Evolutionary conservation across 208 protist species (phyloP).

Genomic region (Balamuthia mandrillaris): DNA sequence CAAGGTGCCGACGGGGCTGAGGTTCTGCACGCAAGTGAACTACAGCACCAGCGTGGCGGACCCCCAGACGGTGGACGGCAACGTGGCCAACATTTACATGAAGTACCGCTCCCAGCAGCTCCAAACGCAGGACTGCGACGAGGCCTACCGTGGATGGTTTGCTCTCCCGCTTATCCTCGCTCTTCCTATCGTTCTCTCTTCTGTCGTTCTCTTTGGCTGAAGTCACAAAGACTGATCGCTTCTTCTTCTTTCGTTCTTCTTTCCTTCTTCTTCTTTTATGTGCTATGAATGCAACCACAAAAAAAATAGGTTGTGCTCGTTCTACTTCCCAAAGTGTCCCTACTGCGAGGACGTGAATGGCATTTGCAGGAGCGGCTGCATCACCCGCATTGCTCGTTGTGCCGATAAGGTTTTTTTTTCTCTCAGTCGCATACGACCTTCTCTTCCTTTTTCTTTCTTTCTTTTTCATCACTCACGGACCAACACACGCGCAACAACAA

Average conservation of each 20-base stretch:
- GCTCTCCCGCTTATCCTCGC: too few relatives aligned
- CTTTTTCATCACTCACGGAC: too few relatives aligned
- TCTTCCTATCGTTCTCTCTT: too few relatives aligned
- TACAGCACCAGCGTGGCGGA: not conserved
- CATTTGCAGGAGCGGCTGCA: constrained; percentile 14
- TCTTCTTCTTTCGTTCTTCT: too few relatives aligned
- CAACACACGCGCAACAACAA: too few relatives aligned
- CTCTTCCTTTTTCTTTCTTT: too few relatives aligned
- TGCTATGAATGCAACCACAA: too few relatives aligned
- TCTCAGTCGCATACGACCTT: too few relatives aligned
- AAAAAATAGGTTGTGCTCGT: constrained; percentile 28
- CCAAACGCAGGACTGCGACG: constrained; percentile 22
- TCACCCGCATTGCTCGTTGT: not conserved
- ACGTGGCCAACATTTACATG: not conserved
- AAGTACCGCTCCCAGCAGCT: constrained; percentile 11
- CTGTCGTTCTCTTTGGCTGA: too few relatives aligned
- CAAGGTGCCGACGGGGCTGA: not conserved
- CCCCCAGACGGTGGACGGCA: not conserved
- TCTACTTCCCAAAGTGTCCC: constrained; percentile 41
- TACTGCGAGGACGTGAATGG: constrained; percentile 3
- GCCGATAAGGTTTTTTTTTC: too few relatives aligned
- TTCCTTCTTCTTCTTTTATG: too few relatives aligned
- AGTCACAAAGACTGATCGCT: too few relatives aligned
- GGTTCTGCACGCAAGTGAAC: not conserved
- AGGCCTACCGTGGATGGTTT: not conserved